Evolutionary conservation across 225 moss, liverwort and hornwort species (phyloP), one percentile per base, ranked within the genome.

Genomic region (Pleurozium schreberi): DNA sequence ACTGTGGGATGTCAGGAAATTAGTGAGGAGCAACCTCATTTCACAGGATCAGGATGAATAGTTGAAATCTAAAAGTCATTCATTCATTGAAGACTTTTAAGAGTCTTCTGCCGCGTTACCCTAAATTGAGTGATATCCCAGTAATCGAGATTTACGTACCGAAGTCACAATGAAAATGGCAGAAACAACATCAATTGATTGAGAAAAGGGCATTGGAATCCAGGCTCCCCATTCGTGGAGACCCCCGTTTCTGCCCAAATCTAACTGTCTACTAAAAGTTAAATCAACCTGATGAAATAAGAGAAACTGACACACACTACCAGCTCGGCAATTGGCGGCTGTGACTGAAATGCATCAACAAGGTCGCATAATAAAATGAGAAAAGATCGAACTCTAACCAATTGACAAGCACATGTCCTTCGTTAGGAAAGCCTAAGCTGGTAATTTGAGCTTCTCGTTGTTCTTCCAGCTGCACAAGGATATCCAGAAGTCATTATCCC

Each of bases 371-470:
- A 69, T 60, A 55, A 88, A n/a, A 90, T 82, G 63, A 40, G n/a
- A 82, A 77, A 14, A 40, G 28, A 74, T 47, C 18, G 4, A 74
- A 30, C 73, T 83, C 30, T 79, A 18, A 34, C 73, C 82, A 81
- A 84, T 70, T 82, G 70, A 63, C 42, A 66, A 71, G n/a, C n/a
- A 12, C 49, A 64, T 40, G 47, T 34, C 81, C 71, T 30, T 78
- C 42, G 30, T 52, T 11, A 8, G n/a, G 38, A 66, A 42, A 77
- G 78, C 6, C 90, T 94, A 94, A 61, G 94, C 94, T 78, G 94
- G 94, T 85, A 94, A 81, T 58, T 94, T 92, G 42, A 94, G 94
- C 90, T 91, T 94, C 92, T 93, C 94, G 40, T 93, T 94, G 73
- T 94, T 94, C 88, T 92, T 94, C 94, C 94, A 94, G 91, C 94